Base-by-base conservation (phyloP, 495 filamentous ascomycete genomes). In the Platismatia glauca region DNA sequence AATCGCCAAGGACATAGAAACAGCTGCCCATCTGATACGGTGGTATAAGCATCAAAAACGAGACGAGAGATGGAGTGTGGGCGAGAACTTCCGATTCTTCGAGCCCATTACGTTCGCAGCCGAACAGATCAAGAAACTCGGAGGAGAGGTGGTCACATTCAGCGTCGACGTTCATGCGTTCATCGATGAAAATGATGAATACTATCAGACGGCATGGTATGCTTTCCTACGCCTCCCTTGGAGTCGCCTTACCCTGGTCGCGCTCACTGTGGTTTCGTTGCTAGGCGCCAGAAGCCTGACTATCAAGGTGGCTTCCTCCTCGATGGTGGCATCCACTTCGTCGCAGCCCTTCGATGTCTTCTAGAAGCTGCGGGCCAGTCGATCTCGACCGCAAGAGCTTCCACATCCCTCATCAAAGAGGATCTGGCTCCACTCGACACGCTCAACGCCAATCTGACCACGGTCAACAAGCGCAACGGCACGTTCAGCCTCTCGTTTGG, bases 71-170 rank as follows among this genome's bases (percentile, higher is more conserved):
- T 67, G 65, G 65, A 64, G 61, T 46, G 65, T 67, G 24, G 65
- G 61, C 16, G 65, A 64, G 38, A 64, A 61, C 43, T 64, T 60
- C 33, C 39, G 61, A 27, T 67, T 67, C 52, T 41, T 60, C 34
- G 61, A 60, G 7, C 41, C 61, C 7, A 56, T 67, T 24, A 7
- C 35, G 34, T 61, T 61, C 38, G 65, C 48, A 7, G 27, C 22
- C 6, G 34, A 61, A 15, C 57, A 61, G 41, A 50, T 67, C 34
- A 57, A 53, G 31, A 38, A n/a, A n/a, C 57, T 67, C 22, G 57
- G 59, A 7, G 65, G 61, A 4, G 38, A 56, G 31, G 27, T 64
- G 31, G 39, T 60, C 20, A 60, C 65, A 9, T 67, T 67, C 57
- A 58, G 46, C 34, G 22, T 64, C 18, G 44, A 52, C 7, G 11